phyloP scores from a whole-genome alignment of 176 grass and related monocot genomes.

The Phoenix dactylifera region DNA sequence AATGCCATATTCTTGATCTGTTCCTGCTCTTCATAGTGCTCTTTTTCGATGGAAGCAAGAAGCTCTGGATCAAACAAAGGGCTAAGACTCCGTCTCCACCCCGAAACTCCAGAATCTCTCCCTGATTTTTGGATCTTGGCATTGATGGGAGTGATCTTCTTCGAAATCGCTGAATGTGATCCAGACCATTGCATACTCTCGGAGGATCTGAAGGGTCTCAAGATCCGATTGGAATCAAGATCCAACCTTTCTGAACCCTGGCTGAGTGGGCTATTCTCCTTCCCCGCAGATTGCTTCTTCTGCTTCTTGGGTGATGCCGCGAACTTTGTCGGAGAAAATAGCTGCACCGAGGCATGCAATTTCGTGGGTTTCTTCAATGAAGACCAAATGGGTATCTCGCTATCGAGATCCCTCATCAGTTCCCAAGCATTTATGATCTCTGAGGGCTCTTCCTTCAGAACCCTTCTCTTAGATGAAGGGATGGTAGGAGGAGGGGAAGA shows the following conservation, averaged over 20 bases:
- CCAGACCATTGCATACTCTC: constrained; percentile 58
- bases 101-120: constrained; percentile 26
- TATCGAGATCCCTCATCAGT: constrained; percentile 79
- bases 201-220: constrained; percentile 60
- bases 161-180: constrained; percentile 29
- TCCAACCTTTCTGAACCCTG: constrained; percentile 35
- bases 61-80: constrained; percentile 94
- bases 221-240: constrained; percentile 35
- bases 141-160: constrained; percentile 43
- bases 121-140: constrained; percentile 32
- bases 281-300: constrained; percentile 30
- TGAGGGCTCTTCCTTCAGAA: constrained; percentile 27
- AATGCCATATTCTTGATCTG: constrained; percentile 56
- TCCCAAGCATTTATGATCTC: constrained; percentile 93
- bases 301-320: constrained; percentile 46
- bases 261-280: constrained; percentile 80
- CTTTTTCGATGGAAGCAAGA: constrained; percentile 68
- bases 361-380: constrained; percentile 56
- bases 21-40: constrained; percentile 61
- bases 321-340: constrained; percentile 45
- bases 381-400: constrained; percentile 31
- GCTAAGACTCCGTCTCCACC: constrained; percentile 69
- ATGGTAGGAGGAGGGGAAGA: constrained; percentile 28
- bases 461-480: constrained; percentile 31
- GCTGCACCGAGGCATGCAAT: constrained; percentile 28